These are phyloP conservation scores for Hypoxylon cercidicola DNA, from an alignment of 495 filamentous ascomycete species.

Conservation along the genomic window DNA sequence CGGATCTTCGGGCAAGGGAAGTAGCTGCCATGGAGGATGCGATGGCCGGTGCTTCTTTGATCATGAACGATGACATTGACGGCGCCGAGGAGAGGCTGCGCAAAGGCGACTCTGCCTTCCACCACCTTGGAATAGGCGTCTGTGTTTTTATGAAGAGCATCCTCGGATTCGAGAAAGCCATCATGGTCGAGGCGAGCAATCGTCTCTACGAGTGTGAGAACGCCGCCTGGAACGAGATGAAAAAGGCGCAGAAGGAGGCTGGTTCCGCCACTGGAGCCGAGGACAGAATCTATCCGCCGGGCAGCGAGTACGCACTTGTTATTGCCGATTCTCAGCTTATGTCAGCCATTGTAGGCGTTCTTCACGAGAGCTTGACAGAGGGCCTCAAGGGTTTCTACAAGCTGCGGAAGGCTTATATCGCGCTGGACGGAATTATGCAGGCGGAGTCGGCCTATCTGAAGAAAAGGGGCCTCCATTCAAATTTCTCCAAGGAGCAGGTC, in stretches of 20 bases:
- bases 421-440: constrained; percentile 77
- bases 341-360: constrained; percentile 85
- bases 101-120: constrained; percentile 85
- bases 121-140: constrained; percentile 84
- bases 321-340: constrained; percentile 86
- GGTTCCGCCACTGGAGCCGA: constrained; percentile 41
- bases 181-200: constrained; percentile 86
- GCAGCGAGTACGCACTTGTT: constrained; percentile 82
- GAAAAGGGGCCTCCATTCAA: constrained; percentile 33
- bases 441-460: constrained; percentile 57
- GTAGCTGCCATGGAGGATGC: constrained; percentile 59
- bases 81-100: constrained; percentile 80
- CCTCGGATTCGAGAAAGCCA: constrained; percentile 92
- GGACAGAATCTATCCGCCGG: constrained; percentile 73
- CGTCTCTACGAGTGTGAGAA: constrained; percentile 82
- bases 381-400: constrained; percentile 93
- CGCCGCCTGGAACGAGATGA: constrained; percentile 79
- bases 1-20: constrained; percentile 42
- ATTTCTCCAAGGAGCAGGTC: constrained; percentile 13
- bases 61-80: constrained; percentile 95
- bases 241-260: constrained; percentile 71
- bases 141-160: constrained; percentile 86
- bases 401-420: constrained; percentile 86
- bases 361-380: constrained; percentile 94
- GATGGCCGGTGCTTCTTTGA: constrained; percentile 61